Conservation (phyloP, 2,329 filamentous ascomycete genomes). For the Aspergillus hortae region DNA sequence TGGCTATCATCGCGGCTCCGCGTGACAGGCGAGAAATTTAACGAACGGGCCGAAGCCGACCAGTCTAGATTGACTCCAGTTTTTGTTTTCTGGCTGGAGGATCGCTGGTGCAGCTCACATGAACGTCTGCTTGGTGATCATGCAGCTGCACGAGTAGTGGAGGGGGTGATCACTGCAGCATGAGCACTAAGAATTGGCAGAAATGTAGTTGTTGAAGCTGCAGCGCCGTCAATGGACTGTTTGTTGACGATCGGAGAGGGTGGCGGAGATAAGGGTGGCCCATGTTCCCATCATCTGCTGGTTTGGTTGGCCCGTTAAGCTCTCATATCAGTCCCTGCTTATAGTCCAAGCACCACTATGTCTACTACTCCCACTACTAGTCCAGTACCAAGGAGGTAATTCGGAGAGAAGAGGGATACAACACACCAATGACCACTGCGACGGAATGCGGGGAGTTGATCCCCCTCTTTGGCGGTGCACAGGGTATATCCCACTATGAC, state of each 20-base stretch:
- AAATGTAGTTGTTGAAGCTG: not conserved
- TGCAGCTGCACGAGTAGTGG: not conserved
- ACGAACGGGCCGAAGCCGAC: not conserved
- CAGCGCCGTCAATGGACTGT: not conserved
- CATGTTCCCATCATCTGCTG: no score
- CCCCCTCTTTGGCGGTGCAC: not conserved
- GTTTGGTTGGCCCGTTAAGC: no score
- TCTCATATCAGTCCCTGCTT: no score
- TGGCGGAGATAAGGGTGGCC: no score
- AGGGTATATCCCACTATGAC: not conserved
- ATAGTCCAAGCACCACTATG: no score
- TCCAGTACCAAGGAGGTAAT: no score
- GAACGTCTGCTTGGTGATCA: no score
- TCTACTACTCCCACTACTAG: no score
- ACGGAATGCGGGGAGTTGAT: not conserved
- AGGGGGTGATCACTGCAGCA: not conserved
- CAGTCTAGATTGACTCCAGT: not conserved
- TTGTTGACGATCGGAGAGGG: no score
- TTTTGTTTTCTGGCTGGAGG: not conserved
- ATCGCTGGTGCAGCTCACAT: no score
- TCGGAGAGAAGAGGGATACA: not conserved
- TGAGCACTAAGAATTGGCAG: no score
- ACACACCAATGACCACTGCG: not conserved
- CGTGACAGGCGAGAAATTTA: not conserved
- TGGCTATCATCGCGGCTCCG: not conserved